These are phyloP conservation scores for Medicago arabica DNA, from an alignment of 306 rosid species.

Conservation along the genomic window DNA sequence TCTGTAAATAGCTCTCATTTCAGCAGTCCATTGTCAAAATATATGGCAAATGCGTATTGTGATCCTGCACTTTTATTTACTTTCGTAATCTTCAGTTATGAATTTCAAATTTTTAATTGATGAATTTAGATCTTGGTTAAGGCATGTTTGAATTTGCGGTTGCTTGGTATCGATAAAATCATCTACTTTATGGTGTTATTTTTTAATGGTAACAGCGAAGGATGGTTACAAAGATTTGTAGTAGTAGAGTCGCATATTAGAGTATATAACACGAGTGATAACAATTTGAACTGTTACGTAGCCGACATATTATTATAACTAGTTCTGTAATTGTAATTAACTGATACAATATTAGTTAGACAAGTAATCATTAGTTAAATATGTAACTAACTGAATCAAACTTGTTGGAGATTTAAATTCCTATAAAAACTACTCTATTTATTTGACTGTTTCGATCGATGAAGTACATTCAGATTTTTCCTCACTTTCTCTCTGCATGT, in stretches of 20 bases:
- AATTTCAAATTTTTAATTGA: conserved; percentile 12
- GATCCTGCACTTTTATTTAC: not conserved
- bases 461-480: not conserved
- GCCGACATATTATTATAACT: not conserved
- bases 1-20: conserved; percentile 53
- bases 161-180: conserved; percentile 7
- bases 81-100: conserved; percentile 1
- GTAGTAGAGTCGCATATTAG: not conserved
- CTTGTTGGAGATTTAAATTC: not conserved
- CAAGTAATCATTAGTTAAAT: not conserved
- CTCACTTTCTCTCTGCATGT: not conserved
- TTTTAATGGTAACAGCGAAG: not conserved
- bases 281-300: not conserved
- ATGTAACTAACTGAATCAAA: not conserved
- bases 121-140: conserved; percentile 10
- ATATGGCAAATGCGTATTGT: conserved; percentile 10
- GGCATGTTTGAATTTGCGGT: not conserved
- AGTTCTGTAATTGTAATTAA: not conserved
- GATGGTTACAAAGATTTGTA: not conserved
- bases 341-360: no score
- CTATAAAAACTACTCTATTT: not conserved
- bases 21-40: conserved; percentile 36
- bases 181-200: conserved; percentile 17
- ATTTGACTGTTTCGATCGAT: not conserved
- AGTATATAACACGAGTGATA: no score